These are phyloP conservation scores for Raphanus raphanistrum DNA, from an alignment of 345 rosid species.

Conservation along the genomic window DNA sequence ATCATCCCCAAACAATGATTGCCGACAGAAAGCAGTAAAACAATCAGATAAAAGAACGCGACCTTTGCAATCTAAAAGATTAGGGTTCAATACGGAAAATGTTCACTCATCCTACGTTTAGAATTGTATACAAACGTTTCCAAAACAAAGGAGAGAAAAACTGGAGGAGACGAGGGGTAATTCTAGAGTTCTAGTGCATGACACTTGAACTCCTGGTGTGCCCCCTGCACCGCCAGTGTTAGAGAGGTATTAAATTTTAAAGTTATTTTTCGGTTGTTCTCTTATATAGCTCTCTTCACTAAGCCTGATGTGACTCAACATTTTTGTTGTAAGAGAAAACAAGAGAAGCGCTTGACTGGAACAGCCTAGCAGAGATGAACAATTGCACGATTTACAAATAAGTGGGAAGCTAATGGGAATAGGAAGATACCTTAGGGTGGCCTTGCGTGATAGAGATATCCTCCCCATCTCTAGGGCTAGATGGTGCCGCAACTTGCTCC, in stretches of 20 bases:
- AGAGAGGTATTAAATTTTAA: not conserved
- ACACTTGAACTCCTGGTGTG: slow-evolving; percentile 13
- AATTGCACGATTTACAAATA: slow-evolving; percentile 5
- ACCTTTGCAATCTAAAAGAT: slow-evolving; percentile 12
- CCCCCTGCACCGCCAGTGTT: slow-evolving; percentile 7
- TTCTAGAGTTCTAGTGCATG: slow-evolving; percentile 24
- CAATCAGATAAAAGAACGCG: slow-evolving; percentile 5
- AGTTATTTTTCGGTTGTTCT: slow-evolving; percentile 2
- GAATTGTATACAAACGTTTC: not conserved
- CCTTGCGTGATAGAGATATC: slow-evolving; percentile 57
- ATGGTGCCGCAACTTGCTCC: slow-evolving; percentile 79
- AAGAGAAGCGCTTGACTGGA: slow-evolving; percentile 7
- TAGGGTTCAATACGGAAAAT: slow-evolving; percentile 12
- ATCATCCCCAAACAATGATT: not conserved
- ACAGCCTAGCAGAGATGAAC: slow-evolving; percentile 5
- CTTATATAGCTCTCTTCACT: slow-evolving; percentile 4
- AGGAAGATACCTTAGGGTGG: slow-evolving; percentile 56
- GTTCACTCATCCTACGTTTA: slow-evolving; percentile 3
- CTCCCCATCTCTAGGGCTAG: slow-evolving; percentile 91
- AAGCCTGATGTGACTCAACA: slow-evolving; percentile 14
- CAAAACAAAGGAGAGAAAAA: not conserved
- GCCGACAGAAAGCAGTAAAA: not conserved
- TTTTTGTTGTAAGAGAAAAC: not conserved
- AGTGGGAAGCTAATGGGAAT: slow-evolving; percentile 11
- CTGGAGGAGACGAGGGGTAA: slow-evolving; percentile 12